Base-by-base conservation (phyloP, 2,329 filamentous ascomycete species). In the Colletotrichum scovillei region DNA sequence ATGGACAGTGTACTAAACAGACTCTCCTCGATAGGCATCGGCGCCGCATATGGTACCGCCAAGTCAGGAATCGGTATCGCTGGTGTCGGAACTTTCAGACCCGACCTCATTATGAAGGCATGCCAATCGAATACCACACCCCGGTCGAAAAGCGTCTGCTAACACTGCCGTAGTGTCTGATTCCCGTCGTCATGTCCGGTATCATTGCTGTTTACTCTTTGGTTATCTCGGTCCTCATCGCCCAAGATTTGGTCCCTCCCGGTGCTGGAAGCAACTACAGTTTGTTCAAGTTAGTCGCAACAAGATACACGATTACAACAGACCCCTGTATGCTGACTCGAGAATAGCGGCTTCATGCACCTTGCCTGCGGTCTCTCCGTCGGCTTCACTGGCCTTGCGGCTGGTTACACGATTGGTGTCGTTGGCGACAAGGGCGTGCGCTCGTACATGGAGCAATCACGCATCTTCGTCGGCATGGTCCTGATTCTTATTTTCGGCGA, bases 141-240 rank as follows among this genome's bases (percentile, higher is more conserved):
- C 26, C 67, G 22, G 32, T 14, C 14, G 6, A 53, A 46, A 9
- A 32, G 30, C 24, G 38, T 12, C 55, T 4, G 58, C 67, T 72
- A 63, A 64, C 49, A 19, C 22, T 26, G 11, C 35, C 35, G 42
- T 78, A 95, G 93, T 95, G 93, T 70, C 87, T 96, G 66, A 95
- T 96, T 78, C 94, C 94, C 75, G 94, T 97, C 77, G 92, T 99
- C 87, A 99, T 99, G 97, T 97, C 97, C 78, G 97, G 97, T 91
- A 99, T 99, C 82, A 95, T 99, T 80, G 97, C 97, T 72, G 97
- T 99, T 77, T 99, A 99, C 86, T 94, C 95, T 64, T 93, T 99
- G 78, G 97, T 99, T 80, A 95, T 99, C 78, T 94, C 96, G 22
- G 97, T 99, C 80, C 91, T 99, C 78, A 99, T 99, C 82, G 94